phyloP scores from a whole-genome alignment of 2,329 filamentous ascomycete genomes.

The Cadophora gregata region DNA sequence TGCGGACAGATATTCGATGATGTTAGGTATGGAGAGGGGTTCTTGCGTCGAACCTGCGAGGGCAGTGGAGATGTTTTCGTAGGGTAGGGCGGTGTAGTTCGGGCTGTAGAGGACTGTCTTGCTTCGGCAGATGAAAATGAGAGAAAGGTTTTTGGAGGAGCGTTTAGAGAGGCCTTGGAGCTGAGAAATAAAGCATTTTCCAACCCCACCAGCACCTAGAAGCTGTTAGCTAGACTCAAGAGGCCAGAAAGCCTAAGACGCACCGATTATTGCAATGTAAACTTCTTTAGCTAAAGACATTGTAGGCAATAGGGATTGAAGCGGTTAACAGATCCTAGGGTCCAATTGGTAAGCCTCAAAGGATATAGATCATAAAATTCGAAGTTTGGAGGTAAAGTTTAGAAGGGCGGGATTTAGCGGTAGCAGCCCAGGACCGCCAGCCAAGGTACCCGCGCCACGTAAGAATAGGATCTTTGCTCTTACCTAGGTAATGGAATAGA shows the following conservation, averaged over 20 bases:
- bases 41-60: slow-evolving; percentile 68
- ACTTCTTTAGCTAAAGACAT: slow-evolving; percentile 46
- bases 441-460: too few species aligned
- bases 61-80: slow-evolving; percentile 64
- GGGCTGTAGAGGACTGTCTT: slow-evolving; percentile 79
- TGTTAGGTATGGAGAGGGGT: slow-evolving; percentile 70
- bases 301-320: slow-evolving; percentile 15
- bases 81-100: slow-evolving; percentile 71
- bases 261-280: slow-evolving; percentile 54
- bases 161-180: slow-evolving; percentile 71
- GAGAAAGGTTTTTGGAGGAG: slow-evolving; percentile 65
- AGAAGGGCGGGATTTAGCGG: too few species aligned
- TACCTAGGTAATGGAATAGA: too few species aligned
- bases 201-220: slow-evolving; percentile 90
- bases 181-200: slow-evolving; percentile 87
- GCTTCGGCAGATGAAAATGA: slow-evolving; percentile 86
- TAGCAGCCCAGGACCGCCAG: too few species aligned
- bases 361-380: background rate
- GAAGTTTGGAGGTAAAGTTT: slow-evolving; percentile 2
- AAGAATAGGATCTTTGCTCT: too few species aligned
- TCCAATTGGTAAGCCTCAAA: slow-evolving; percentile 9
- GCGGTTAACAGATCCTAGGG: background rate
- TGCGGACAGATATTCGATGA: slow-evolving; percentile 77
- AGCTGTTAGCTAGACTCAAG: slow-evolving; percentile 29
- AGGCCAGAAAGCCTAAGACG: slow-evolving; percentile 17